A percentile compares a stretch with the other conserved stretches of the same genome.
Conservation (phyloP, 345 rosid genomes). For the Heritiera littoralis region DNA sequence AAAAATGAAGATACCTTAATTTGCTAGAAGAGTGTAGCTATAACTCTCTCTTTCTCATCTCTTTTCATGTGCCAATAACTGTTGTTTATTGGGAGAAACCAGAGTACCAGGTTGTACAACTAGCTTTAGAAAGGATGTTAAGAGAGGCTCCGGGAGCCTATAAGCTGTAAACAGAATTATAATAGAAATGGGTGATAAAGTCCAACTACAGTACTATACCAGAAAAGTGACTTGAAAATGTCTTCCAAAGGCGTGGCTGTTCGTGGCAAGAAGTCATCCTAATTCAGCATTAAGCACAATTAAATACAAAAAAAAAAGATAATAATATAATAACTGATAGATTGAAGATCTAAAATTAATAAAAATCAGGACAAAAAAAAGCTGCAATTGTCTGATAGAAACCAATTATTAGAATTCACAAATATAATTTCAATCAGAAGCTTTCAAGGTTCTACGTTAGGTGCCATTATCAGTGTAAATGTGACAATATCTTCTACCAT, state of each 20-base stretch:
- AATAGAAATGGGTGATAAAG: background rate
- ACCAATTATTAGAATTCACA: background rate
- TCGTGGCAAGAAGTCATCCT: constrained; percentile 97
- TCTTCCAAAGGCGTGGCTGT: constrained; percentile 96
- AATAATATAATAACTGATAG: background rate
- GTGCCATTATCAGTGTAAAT: background rate
- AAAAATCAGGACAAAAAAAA: background rate
- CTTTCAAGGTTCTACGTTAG: background rate
- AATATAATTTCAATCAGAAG: constrained; percentile 6
- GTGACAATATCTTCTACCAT: background rate
- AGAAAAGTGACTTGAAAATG: constrained; percentile 97
- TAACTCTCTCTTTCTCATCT: background rate
- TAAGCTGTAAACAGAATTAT: background rate
- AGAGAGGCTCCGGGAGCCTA: background rate
- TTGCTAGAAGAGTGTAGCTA: background rate
- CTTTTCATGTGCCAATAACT: background rate
- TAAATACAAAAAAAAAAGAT: background rate
- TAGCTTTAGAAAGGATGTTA: constrained; percentile 1
- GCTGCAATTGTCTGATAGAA: background rate
- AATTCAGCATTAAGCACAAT: constrained; percentile 22
- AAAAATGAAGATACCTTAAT: background rate
- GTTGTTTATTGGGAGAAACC: background rate
- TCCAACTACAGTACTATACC: constrained; percentile 42
- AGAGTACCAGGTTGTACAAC: background rate
- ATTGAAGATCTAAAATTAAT: background rate